phyloP scores from a whole-genome alignment of 352 stramenopile genomes.

The Globisporangium parvum region DNA sequence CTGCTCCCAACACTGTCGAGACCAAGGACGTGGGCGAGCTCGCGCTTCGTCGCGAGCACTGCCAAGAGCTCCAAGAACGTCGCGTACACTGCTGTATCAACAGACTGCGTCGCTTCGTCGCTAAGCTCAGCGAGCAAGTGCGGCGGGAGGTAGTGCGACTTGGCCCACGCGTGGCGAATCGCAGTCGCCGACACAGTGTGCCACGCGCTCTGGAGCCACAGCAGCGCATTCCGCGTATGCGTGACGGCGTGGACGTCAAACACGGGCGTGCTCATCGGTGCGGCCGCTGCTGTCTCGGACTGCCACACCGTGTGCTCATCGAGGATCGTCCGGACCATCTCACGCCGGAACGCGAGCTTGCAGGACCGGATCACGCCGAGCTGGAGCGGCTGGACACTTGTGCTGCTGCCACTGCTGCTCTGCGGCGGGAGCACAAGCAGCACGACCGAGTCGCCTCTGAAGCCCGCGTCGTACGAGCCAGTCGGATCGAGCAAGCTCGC shows the following conservation, averaged over 20 bases:
- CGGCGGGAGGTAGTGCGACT: constrained; percentile 27
- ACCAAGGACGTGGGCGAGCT: constrained; percentile 27
- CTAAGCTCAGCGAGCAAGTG: constrained; percentile 21
- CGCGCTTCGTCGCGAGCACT: constrained; percentile 16
- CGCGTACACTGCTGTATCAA: constrained; percentile 4
- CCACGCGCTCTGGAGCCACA: constrained; percentile 43
- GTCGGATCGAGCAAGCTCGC: constrained; percentile 50
- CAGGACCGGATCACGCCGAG: constrained; percentile 51
- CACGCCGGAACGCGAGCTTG: constrained; percentile 51
- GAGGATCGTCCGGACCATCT: constrained; percentile 48
- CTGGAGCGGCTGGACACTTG: constrained; percentile 44
- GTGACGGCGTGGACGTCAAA: constrained; percentile 45
- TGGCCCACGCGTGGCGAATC: constrained; percentile 41
- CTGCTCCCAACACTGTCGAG: constrained; percentile 22
- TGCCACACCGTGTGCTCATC: constrained; percentile 18
- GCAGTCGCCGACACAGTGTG: constrained; percentile 16
- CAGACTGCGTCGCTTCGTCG: constrained; percentile 8
- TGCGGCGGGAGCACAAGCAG: constrained; percentile 51
- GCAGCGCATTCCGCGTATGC: constrained; percentile 36
- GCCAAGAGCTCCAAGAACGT: constrained; percentile 23
- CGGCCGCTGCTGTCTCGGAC: constrained; percentile 1
- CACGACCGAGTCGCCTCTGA: constrained; percentile 58
- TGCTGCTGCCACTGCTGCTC: constrained; percentile 14
- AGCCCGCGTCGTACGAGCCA: constrained; percentile 53
- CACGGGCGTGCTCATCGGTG: background rate